phyloP scores from a whole-genome alignment of 2,329 filamentous ascomycete species.

The Arthrobotrys conoides region DNA sequence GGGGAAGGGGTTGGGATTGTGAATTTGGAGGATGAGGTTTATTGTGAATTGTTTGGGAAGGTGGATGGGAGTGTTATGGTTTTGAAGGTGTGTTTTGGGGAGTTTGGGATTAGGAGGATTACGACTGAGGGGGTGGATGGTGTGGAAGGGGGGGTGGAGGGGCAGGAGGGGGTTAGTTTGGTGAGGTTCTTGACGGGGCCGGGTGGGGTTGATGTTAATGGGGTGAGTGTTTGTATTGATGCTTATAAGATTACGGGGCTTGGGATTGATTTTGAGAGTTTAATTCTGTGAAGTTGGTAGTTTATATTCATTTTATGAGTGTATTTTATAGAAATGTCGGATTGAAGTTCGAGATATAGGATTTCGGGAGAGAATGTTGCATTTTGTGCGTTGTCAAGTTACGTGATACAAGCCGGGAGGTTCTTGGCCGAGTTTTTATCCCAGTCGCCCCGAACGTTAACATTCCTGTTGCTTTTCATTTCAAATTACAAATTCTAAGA shows the following conservation, averaged over 20 bases:
- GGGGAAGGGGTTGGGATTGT: conserved; percentile 32
- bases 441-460: not conserved
- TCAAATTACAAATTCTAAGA: conserved; percentile 17
- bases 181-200: not conserved
- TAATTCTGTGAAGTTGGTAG: not conserved
- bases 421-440: conserved; percentile 31
- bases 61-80: not conserved
- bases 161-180: not conserved
- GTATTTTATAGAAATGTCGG: not conserved
- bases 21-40: conserved; percentile 36
- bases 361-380: conserved; percentile 27
- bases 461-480: conserved; percentile 8
- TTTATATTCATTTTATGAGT: not conserved
- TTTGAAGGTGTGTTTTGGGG: not conserved
- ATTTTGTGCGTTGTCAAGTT: conserved; percentile 52
- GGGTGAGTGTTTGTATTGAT: conserved; percentile 12
- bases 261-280: not conserved
- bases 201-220: conserved; percentile 1
- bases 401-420: conserved; percentile 42
- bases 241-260: conserved; percentile 11
- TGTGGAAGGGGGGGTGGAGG: not conserved
- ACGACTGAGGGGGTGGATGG: not conserved
- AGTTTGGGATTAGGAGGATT: conserved; percentile 21
- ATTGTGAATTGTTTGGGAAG: not conserved
- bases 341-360: too few species aligned